A percentile compares a stretch with the other conserved stretches of the same genome.
phyloP scores from a whole-genome alignment of 768 basidiomycete genomes.

The Tephrocybe sp. region DNA sequence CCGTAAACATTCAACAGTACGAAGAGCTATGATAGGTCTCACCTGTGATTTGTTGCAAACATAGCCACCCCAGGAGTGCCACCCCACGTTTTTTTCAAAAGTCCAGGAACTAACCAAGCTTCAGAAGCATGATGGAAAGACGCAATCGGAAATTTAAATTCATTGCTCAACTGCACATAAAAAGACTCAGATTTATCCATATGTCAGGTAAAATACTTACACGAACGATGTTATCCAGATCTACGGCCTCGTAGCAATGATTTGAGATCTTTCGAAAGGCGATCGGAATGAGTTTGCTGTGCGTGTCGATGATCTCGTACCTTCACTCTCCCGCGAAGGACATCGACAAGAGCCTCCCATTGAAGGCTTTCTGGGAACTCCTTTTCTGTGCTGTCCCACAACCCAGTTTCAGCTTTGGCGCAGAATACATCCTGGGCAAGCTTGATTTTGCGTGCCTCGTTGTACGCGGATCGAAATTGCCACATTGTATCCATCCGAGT shows the following conservation, averaged over 20 bases:
- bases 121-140: conserved; percentile 90
- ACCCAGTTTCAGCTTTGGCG: conserved; percentile 50
- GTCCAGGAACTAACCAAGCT: conserved; percentile 83
- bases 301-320: conserved; percentile 28
- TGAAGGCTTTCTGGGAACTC: conserved; percentile 71
- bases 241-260: conserved; percentile 75
- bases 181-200: background rate
- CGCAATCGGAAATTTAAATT: conserved; percentile 83
- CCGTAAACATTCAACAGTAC: background rate
- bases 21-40: conserved; percentile 9
- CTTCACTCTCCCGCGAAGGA: conserved; percentile 86
- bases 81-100: conserved; percentile 73
- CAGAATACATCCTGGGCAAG: conserved; percentile 74
- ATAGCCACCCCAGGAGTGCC: conserved; percentile 73
- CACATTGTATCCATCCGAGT: conserved; percentile 80
- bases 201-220: conserved; percentile 47
- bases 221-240: conserved; percentile 67
- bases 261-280: conserved; percentile 45
- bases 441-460: conserved; percentile 69
- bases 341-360: conserved; percentile 81
- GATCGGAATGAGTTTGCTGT: no score
- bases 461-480: conserved; percentile 79
- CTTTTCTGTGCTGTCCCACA: conserved; percentile 39
- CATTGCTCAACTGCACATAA: conserved; percentile 68
- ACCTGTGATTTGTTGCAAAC: conserved; percentile 77